Percentiles rank a stretch among this genome's conserved stretches.
Evolutionary conservation across 2,329 filamentous ascomycete species (phyloP).

Genomic region (Trichothecium roseum): DNA sequence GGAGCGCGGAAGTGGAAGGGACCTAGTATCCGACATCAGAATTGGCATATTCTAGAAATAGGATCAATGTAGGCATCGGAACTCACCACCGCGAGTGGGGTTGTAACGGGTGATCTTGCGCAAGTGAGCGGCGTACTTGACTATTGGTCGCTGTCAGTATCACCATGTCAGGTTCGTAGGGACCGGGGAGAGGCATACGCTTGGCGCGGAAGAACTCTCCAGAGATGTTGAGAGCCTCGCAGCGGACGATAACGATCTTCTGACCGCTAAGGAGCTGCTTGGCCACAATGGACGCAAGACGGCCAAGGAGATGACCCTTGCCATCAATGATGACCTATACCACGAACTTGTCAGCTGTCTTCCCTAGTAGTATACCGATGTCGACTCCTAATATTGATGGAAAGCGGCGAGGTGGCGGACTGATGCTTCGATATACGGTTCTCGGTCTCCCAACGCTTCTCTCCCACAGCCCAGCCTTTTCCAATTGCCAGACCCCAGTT

Average conservation of each 20-base stretch:
- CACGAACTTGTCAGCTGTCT: slow-evolving; percentile 13
- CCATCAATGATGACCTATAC: slow-evolving; percentile 93
- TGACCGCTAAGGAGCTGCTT: slow-evolving; percentile 99
- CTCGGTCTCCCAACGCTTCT: background rate
- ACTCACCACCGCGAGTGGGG: slow-evolving; percentile 92
- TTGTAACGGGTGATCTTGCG: slow-evolving; percentile 99
- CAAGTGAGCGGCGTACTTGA: slow-evolving; percentile 99
- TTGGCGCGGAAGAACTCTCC: slow-evolving; percentile 99
- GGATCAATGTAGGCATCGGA: slow-evolving; percentile 4
- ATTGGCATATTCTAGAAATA: slow-evolving; percentile 21
- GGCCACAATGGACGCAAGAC: slow-evolving; percentile 93
- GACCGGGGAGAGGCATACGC: slow-evolving; percentile 60
- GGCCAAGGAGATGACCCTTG: slow-evolving; percentile 99
- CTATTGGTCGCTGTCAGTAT: slow-evolving; percentile 34
- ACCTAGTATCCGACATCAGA: slow-evolving; percentile 38
- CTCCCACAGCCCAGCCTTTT: background rate
- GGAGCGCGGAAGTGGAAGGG: slow-evolving; percentile 99
- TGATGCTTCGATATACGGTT: background rate
- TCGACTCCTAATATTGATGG: background rate
- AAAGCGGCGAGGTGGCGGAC: background rate
- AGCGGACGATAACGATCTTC: slow-evolving; percentile 98
- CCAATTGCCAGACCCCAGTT: background rate
- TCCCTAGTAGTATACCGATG: slow-evolving; percentile 3
- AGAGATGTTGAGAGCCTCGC: slow-evolving; percentile 99
- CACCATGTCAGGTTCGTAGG: background rate